Evolutionary conservation across 352 stramenopile genomes (phyloP), one percentile per base, ranked within the genome.

Genomic region (Phytophthora kernoviae): DNA sequence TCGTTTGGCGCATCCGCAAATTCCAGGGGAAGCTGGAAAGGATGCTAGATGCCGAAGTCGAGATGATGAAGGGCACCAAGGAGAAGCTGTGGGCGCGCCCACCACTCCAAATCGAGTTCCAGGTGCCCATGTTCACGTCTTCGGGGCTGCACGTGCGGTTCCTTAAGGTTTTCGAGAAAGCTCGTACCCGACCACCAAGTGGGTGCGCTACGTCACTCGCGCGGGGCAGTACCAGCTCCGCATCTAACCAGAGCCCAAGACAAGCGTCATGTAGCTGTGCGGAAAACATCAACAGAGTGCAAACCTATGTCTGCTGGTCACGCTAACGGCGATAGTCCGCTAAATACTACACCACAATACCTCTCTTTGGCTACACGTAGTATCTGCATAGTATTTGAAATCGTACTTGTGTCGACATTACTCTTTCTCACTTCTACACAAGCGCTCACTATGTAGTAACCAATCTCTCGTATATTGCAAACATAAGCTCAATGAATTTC

Each of bases 141-240:
- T 99, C 94, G 27, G 97, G 97, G 9, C 87, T 99, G 8, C 94
- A 99, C 72, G 97, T 99, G 49, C 93, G 96, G 32, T 99, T 99
- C 80, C 89, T 99, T 60, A 98, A 98, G 69, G 97, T 99, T 2
- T 99, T 98, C 61, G 97, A 99, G 71, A 99, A 81, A 98, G 90
- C 64, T 98, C 94, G 34, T 99, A 99, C 79, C 88, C 97, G 58
- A 98, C 95, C 18, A 98, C 96, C 72, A 97, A 98, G 83, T 99
- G 97, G 96, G 97, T 99, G 30, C 93, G 96, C 70, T 99, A 99
- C 75, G 97, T 99, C 64, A 98, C 97, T 14, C 97, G 98, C 53
- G 96, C 97, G 2, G 96, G 96, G 5, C 90, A 97, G 62, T 99
- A 99, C 77, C 95, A 99, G 75, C 93, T 99, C 50, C 90, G 96